Conservation (phyloP, 2,329 filamentous ascomycete species). For the Sordariomycetes sp. region DNA sequence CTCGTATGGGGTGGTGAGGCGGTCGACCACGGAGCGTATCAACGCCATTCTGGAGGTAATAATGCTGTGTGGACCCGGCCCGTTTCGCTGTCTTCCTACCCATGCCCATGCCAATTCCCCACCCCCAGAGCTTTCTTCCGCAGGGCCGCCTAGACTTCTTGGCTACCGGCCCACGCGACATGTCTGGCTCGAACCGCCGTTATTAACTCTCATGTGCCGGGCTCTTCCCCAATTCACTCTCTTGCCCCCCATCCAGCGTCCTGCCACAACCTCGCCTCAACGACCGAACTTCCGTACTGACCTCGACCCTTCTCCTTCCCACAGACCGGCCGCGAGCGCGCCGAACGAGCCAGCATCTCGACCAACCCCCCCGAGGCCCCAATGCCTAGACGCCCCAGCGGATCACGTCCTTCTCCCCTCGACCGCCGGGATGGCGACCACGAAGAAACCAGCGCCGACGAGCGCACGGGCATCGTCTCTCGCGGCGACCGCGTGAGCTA, state of each 20-base stretch:
- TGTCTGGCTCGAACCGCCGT: neutral
- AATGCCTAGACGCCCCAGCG: neutral
- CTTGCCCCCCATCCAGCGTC: neutral
- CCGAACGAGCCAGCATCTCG: neutral
- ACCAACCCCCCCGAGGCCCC: neutral
- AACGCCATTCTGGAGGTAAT: slow-evolving; percentile 7
- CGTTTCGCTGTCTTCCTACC: neutral
- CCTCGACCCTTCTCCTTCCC: neutral
- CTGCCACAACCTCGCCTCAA: neutral
- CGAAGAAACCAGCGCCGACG: slow-evolving; percentile 4
- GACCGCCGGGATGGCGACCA: neutral
- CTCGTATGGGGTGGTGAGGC: neutral
- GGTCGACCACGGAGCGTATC: slow-evolving; percentile 4
- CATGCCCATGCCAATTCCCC: neutral
- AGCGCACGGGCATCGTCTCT: slow-evolving; percentile 7
- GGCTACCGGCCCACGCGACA: neutral
- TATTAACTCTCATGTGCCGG: neutral
- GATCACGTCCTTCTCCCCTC: neutral
- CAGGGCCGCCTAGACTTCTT: neutral
- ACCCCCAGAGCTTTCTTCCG: neutral
- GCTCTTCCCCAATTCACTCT: neutral
- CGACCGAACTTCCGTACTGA: neutral
- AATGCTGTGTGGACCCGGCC: neutral
- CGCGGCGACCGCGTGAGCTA: slow-evolving; percentile 4
- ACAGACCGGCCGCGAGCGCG: neutral